Evolutionary conservation across 192 early-diverging fungal species (phyloP).

Genomic region (Geosiphon pyriformis): DNA sequence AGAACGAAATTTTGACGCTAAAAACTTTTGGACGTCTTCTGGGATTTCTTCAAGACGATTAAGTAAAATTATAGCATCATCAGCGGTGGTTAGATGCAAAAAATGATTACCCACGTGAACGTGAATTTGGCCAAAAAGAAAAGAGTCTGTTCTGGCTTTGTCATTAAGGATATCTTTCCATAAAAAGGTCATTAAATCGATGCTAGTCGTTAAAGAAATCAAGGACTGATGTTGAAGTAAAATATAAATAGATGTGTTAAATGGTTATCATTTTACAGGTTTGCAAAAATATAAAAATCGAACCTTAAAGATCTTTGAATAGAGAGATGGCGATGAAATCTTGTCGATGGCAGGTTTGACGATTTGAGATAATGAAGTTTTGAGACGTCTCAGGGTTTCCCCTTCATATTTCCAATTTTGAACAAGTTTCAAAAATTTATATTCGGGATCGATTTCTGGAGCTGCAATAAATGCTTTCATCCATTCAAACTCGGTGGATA

Average conservation of each 20-base stretch:
- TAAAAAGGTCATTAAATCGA: not conserved
- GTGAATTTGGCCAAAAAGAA: not conserved
- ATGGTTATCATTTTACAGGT: too few species aligned
- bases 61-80: not conserved
- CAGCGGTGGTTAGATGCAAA: not conserved
- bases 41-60: not conserved
- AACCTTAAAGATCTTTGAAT: not conserved
- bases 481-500: not conserved
- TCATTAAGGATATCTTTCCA: not conserved
- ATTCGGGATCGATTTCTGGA: not conserved
- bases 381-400: not conserved
- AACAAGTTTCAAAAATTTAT: not conserved
- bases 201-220: not conserved
- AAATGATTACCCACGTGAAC: not conserved
- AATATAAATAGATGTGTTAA: too few species aligned
- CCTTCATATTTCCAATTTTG: not conserved
- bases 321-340: not conserved
- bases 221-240: not conserved
- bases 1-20: not conserved
- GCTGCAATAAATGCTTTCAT: not conserved
- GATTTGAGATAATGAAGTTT: not conserved
- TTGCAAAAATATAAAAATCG: too few species aligned
- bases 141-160: not conserved
- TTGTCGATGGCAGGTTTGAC: not conserved
- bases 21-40: not conserved